Evolutionary conservation across 495 filamentous ascomycete genomes (phyloP).

Genomic region (Annulohypoxylon bovei): DNA sequence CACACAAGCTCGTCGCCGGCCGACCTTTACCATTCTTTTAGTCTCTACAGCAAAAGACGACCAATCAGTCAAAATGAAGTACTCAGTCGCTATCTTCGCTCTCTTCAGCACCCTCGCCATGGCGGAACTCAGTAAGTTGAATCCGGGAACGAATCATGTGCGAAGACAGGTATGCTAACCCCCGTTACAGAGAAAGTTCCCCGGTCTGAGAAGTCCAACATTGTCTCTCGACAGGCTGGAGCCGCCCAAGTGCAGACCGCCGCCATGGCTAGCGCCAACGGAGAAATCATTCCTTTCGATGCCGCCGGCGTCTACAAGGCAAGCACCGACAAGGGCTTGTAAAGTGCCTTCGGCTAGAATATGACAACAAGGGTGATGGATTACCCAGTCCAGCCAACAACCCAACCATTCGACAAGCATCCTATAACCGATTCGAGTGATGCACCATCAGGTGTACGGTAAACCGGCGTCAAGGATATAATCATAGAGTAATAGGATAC

Average conservation of each 20-base stretch:
- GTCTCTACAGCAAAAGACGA: conserved; percentile 13
- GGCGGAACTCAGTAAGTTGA: conserved; percentile 49
- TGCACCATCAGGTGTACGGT: conserved; percentile 9
- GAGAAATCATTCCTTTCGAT: conserved; percentile 55
- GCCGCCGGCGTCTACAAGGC: conserved; percentile 49
- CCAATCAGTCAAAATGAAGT: conserved; percentile 62
- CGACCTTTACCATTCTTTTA: conserved; percentile 52
- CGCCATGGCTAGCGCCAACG: conserved; percentile 53
- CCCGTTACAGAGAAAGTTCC: conserved; percentile 35
- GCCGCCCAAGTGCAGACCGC: conserved; percentile 45
- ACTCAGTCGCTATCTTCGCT: conserved; percentile 56
- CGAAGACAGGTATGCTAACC: conserved; percentile 11
- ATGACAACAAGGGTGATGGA: background rate
- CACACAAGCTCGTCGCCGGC: conserved; percentile 56
- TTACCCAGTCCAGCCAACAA: conserved; percentile 17
- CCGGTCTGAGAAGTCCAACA: conserved; percentile 27
- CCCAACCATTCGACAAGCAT: conserved; percentile 20
- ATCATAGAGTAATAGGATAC: conserved; percentile 23
- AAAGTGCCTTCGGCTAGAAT: conserved; percentile 21
- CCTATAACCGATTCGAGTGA: background rate
- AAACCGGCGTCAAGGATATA: conserved; percentile 28
- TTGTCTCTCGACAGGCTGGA: conserved; percentile 45
- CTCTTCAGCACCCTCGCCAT: conserved; percentile 57
- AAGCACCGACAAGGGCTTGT: conserved; percentile 39
- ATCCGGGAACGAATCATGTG: background rate